These are phyloP conservation scores for Colletotrichum siamense DNA, from an alignment of 2,329 filamentous ascomycete genomes.

Conservation along the genomic window DNA sequence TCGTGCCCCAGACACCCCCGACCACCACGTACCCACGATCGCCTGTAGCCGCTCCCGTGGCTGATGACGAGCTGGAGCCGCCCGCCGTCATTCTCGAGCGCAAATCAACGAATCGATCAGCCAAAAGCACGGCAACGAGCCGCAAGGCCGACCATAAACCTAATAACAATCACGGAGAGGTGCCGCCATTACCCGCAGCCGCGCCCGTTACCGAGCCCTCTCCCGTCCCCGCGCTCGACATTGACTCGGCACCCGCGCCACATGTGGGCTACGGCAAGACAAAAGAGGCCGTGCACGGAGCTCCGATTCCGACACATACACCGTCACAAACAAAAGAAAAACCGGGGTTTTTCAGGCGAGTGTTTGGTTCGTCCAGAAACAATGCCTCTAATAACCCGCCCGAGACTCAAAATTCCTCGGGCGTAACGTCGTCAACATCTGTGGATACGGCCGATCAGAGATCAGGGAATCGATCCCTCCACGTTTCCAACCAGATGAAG, in stretches of 20 bases:
- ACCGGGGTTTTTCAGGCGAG: conserved; percentile 89
- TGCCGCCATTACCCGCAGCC: conserved; percentile 23
- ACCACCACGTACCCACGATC: conserved; percentile 20
- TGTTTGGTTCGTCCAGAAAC: conserved; percentile 78
- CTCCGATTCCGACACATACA: conserved; percentile 55
- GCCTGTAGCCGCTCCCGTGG: background rate
- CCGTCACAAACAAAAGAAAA: conserved; percentile 65
- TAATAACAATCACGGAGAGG: background rate
- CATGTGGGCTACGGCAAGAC: conserved; percentile 64
- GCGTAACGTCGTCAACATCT: conserved; percentile 40
- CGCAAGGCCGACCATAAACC: conserved; percentile 3
- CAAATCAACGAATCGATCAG: conserved; percentile 7
- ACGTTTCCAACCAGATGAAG: conserved; percentile 54
- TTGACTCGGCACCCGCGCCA: conserved; percentile 63
- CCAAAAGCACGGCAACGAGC: conserved; percentile 10
- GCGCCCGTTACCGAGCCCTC: conserved; percentile 42
- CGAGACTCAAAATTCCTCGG: conserved; percentile 19
- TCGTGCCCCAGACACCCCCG: conserved; percentile 1
- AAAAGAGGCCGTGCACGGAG: conserved; percentile 55
- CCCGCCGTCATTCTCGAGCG: conserved; percentile 5
- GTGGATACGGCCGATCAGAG: conserved; percentile 39
- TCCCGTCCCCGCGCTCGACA: conserved; percentile 38
- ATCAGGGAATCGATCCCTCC: conserved; percentile 43
- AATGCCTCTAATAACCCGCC: conserved; percentile 33
- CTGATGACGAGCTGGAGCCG: conserved; percentile 1